Evolutionary conservation across 257 asterid species (phyloP).

Genomic region (Solanum chiquidenum): DNA sequence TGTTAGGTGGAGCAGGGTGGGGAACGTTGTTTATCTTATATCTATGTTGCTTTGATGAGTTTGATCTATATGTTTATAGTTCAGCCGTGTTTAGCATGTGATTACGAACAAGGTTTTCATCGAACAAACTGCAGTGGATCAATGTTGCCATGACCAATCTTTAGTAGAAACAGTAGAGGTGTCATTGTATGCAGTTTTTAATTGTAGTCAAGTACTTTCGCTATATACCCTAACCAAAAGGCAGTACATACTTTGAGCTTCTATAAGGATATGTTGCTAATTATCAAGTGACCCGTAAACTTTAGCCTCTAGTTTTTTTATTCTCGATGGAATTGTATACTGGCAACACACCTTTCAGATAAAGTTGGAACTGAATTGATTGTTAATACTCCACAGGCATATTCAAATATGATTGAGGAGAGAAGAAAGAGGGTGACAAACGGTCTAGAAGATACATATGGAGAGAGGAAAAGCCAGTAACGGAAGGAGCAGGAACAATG

Average conservation of each 20-base stretch:
- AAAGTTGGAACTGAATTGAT: not conserved
- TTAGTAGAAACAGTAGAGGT: not conserved
- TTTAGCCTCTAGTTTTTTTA: not conserved
- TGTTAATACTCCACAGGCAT: constrained; percentile 27
- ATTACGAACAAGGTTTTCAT: not conserved
- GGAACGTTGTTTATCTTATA: not conserved
- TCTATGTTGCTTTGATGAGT: not conserved
- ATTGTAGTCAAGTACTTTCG: not conserved
- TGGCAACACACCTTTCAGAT: not conserved
- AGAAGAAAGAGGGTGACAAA: constrained; percentile 52
- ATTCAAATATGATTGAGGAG: constrained; percentile 62
- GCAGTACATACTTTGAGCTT: not conserved
- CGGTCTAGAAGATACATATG: constrained; percentile 83
- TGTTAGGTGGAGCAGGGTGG: not conserved
- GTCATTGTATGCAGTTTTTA: not conserved
- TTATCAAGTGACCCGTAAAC: not conserved
- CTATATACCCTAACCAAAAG: not conserved
- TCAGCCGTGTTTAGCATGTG: not conserved
- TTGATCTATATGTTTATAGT: not conserved
- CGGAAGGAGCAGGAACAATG: not conserved
- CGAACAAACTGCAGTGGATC: not conserved
- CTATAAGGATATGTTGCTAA: not conserved
- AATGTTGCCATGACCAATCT: not conserved
- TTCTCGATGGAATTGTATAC: not conserved
- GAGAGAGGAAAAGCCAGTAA: constrained; percentile 20